Evolutionary conservation across 2,329 filamentous ascomycete genomes (phyloP), one percentile per base, ranked within the genome.

Genomic region (Arthrobotrys sphaeroides): DNA sequence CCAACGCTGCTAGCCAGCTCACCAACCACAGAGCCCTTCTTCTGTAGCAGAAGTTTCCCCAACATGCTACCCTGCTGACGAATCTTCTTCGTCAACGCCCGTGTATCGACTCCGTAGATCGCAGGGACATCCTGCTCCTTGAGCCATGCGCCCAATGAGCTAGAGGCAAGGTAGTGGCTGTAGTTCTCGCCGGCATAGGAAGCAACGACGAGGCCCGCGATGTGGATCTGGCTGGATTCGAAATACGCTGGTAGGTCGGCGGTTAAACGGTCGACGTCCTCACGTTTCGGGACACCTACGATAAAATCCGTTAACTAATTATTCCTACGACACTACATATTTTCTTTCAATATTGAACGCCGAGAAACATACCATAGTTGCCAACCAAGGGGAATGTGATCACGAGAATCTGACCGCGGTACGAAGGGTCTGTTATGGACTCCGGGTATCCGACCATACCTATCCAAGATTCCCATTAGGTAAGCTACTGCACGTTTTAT

Each of bases 31-130:
- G 53, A 47, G 3, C 83, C 80, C 65, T 90, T 91, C 45, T 70
- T 72, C 83, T 93, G 88, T 70, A 94, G 87, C 78, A 95, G 86
- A 87, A 99, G 88, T 79, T 92, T 91, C 77, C 94, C 95, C 59
- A 98, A 89, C 93, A 98, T 97, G 85, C 93, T 97, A 81, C 95
- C 95, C 83, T 97, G 90, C 81, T 96, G 88, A 80, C 95, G 89
- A 79, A 99, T 97, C 82, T 90, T 91, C 87, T 98, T 97, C 60
- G 95, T 99, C 82, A 99, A 85, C 67, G 92, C 90, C 82, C 95
- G 88, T 47, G 95, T 99, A 84, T 99, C 95, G 76, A 99, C 90
- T 72, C 93, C 95, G 81, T 95, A 95, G 83, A 99, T 93, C 80
- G 94, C 95, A 42, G 95, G 95, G 66, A 99, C 87, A 74, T 90